Evolutionary conservation across 1,284 basidiomycete genomes (phyloP).

Genomic region (Microstroma glucosiphilum): DNA sequence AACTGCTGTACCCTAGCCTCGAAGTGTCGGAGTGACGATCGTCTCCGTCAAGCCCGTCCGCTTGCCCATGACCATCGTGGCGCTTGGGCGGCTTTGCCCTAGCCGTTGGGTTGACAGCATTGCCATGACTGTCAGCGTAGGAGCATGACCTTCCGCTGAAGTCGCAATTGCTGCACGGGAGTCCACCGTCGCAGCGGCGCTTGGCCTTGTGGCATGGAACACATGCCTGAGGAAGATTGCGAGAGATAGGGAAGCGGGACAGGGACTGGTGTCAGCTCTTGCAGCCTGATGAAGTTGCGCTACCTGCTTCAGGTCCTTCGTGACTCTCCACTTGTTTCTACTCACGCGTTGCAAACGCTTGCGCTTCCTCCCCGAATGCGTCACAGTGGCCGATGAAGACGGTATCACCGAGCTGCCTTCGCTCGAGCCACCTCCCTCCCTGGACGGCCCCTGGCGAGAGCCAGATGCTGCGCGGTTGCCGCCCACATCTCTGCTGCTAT

Average conservation of each 20-base stretch:
- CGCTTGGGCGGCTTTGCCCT: slow-evolving; percentile 2
- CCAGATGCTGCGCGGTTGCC: too few species aligned
- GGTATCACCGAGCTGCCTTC: too few species aligned
- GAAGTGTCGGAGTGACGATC: too few species aligned
- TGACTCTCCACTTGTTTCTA: too few species aligned
- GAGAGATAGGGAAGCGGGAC: neutral
- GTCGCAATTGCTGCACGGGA: slow-evolving; percentile 56
- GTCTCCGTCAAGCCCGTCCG: too few species aligned
- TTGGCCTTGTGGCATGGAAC: slow-evolving; percentile 53
- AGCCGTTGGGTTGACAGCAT: slow-evolving; percentile 11
- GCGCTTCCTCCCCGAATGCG: slow-evolving; percentile 33
- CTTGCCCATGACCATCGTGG: neutral
- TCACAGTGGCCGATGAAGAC: too few species aligned
- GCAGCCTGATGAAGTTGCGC: neutral
- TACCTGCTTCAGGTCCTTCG: too few species aligned
- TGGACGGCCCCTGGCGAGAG: too few species aligned
- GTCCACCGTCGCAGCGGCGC: slow-evolving; percentile 55
- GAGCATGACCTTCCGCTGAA: slow-evolving; percentile 54
- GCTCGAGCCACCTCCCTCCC: too few species aligned
- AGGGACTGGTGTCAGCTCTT: neutral
- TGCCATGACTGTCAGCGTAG: slow-evolving; percentile 51
- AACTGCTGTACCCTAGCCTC: too few species aligned
- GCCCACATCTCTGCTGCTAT: too few species aligned
- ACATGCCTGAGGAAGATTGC: slow-evolving; percentile 21
- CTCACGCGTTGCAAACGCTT: slow-evolving; percentile 36